Evolutionary conservation across 2,329 filamentous ascomycete species (phyloP), one percentile per base, ranked within the genome.

Genomic region (Hypomyces rosellus): DNA sequence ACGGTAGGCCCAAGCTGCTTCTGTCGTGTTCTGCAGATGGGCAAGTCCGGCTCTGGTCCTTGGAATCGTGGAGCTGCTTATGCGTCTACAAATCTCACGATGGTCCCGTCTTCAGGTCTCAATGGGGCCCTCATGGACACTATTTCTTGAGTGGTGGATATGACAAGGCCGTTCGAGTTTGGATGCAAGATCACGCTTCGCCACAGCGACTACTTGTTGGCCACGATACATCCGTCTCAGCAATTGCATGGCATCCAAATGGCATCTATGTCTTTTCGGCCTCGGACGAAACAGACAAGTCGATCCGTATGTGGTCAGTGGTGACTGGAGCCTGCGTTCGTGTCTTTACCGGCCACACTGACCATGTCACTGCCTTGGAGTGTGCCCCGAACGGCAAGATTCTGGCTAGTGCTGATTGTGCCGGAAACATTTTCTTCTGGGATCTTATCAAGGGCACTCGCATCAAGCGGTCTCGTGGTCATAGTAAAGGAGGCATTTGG

Each of bases 221-320:
- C 1, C 93, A 99, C 63, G 91, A 97, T 59, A 89, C 90, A 16
- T 86, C 89, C 58, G 88, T 96, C n/a, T 95, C 95, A 46, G 84
- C 85, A 40, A 77, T 96, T n/a, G 78, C 87, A 13, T 99, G 93
- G 84, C 93, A 99, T 62, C 89, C 92, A 0, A 99, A 99, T 64
- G 89, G 89, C 15, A 82, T 87, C 5, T 99, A 97, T 61, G 75
- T 96, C 41, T 96, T 99, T 68, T 96, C 93, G 0, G 90, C 88
- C 3, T 95, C 89, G 12, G 88, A 88, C 57, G 91, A 84, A 63
- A 80, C 76, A 6, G 82, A 99, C 68, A 92, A 92, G 67, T 93
- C 90, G 0, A 88, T 97, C 34, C 85, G 93, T 30, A 97, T 99
- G 92, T 99, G 93, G 93, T 85, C 90, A 9, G 81, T 96, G n/a